Base-by-base conservation (phyloP, 305 asterid species). In the Fraxinus sp. region DNA sequence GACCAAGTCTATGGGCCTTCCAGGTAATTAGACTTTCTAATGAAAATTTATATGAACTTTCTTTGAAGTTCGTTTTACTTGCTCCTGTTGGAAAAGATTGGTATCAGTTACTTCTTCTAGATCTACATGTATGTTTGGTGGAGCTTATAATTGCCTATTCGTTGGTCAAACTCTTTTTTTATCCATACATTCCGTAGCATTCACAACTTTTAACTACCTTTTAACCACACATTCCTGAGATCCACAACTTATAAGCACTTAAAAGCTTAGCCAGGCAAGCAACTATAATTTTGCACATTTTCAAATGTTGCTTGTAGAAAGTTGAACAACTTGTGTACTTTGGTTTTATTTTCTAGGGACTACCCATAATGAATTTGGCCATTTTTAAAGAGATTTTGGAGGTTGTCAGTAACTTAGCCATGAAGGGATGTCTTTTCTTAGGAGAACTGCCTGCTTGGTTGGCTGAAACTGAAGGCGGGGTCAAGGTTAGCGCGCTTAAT, bases 401-500 rank as follows among this genome's bases (percentile, higher is more conserved):
- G 13, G 55, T 85, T 18, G 86, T 89, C n/a, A 85, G 94, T 88
- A 92, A 87, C 87, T 87, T 93, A 81, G 92, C 96, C 78, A 85
- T 85, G 89, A 94, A 94, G 85, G 98, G 95, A 84, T 86, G 92
- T 39, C 83, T 88, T 46, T 78, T 95, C 78, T 35, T 91, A 13
- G 99, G 99, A 35, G 99, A 95, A 89, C 30, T 95, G 77, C 97
- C 98, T 74, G 78, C 84, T 77, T 90, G 90, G 87, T 79, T 91
- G 86, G 89, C 86, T 76, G 97, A 88, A 82, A 83, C 90, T 84
- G 92, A 92, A 81, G 81, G 73, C 26, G 87, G 84, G 80, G 46
- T 30, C 82, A 87, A 90, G 90, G 97, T 93, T 72, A 81, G 90
- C 77, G 39, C 30, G 55, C 82, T 79, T 78, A 64, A 10, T 8